Evolutionary conservation across 2,329 filamentous ascomycete genomes (phyloP).

Genomic region (Fusarium domesticum): DNA sequence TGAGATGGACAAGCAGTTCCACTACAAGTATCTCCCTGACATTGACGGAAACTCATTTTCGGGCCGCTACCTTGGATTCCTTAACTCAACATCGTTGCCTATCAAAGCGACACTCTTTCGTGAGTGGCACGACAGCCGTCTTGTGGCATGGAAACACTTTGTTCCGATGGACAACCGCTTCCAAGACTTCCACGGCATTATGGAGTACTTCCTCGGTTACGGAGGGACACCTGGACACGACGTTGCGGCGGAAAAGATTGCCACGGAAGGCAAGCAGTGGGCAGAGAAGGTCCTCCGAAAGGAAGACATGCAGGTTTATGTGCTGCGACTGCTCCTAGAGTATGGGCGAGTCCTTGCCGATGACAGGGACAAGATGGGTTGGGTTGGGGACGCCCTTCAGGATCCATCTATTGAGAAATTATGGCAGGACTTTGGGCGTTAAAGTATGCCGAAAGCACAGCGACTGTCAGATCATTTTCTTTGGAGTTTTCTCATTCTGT

Average conservation of each 20-base stretch:
- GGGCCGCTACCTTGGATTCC: slow-evolving; percentile 66
- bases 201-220: slow-evolving; percentile 72
- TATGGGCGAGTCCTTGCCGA: slow-evolving; percentile 57
- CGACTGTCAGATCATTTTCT: slow-evolving; percentile 6
- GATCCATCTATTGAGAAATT: slow-evolving; percentile 33
- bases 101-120: slow-evolving; percentile 76
- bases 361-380: slow-evolving; percentile 51
- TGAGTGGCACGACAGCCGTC: slow-evolving; percentile 76
- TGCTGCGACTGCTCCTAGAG: slow-evolving; percentile 61
- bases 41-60: slow-evolving; percentile 73
- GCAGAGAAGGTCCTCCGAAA: slow-evolving; percentile 63
- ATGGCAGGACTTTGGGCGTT: slow-evolving; percentile 30
- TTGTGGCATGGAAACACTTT: slow-evolving; percentile 77
- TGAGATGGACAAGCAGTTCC: slow-evolving; percentile 52
- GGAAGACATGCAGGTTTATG: slow-evolving; percentile 73
- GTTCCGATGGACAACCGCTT: slow-evolving; percentile 76
- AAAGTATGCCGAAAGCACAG: slow-evolving; percentile 1
- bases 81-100: slow-evolving; percentile 65
- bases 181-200: slow-evolving; percentile 66
- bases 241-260: slow-evolving; percentile 59
- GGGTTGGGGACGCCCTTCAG: slow-evolving; percentile 48
- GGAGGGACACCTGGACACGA: slow-evolving; percentile 49
- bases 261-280: slow-evolving; percentile 64
- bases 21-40: slow-evolving; percentile 68
- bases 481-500: slow-evolving; percentile 20